Evolutionary conservation across 2,329 filamentous ascomycete genomes (phyloP).

Genomic region (Akanthomyces dipterigenus): DNA sequence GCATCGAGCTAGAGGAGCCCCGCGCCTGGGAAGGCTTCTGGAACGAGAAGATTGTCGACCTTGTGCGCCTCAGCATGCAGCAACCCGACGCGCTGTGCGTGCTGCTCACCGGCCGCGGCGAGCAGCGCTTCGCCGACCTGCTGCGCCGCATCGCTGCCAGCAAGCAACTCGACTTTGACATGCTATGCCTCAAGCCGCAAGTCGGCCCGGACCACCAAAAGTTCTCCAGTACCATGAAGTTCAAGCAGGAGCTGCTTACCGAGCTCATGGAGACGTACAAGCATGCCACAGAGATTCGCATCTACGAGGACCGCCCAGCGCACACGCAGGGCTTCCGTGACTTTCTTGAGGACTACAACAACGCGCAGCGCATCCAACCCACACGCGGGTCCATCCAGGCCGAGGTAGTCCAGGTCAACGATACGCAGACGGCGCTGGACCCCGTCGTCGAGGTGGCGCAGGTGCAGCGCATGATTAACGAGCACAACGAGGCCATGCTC

Average conservation of each 20-base stretch:
- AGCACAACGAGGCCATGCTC: slow-evolving; percentile 60
- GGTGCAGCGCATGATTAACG: slow-evolving; percentile 83
- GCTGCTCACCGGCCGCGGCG: slow-evolving; percentile 78
- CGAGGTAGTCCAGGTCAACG: slow-evolving; percentile 81
- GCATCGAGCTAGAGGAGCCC: slow-evolving; percentile 72
- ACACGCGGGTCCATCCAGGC: slow-evolving; percentile 60
- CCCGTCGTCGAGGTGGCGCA: slow-evolving; percentile 74
- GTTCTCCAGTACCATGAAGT: slow-evolving; percentile 78
- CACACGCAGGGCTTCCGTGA: slow-evolving; percentile 77
- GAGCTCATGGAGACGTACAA: slow-evolving; percentile 81
- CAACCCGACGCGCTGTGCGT: slow-evolving; percentile 82
- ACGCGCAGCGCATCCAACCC: slow-evolving; percentile 38
- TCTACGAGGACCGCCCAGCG: slow-evolving; percentile 60
- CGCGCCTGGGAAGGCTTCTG: slow-evolving; percentile 90
- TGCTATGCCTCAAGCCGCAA: slow-evolving; percentile 80
- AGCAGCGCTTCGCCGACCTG: slow-evolving; percentile 68
- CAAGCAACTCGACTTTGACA: slow-evolving; percentile 78
- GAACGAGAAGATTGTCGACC: slow-evolving; percentile 83
- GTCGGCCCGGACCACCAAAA: slow-evolving; percentile 72
- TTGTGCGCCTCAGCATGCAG: slow-evolving; percentile 73
- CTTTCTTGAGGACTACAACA: slow-evolving; percentile 76
- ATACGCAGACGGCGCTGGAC: slow-evolving; percentile 66
- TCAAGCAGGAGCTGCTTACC: slow-evolving; percentile 81
- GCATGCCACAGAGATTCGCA: slow-evolving; percentile 71
- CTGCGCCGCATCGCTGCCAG: slow-evolving; percentile 74